A percentile compares a stretch with the other conserved stretches of the same genome.
These are phyloP conservation scores for Begonia masoniana DNA, from an alignment of 306 rosid species.

Conservation along the genomic window DNA sequence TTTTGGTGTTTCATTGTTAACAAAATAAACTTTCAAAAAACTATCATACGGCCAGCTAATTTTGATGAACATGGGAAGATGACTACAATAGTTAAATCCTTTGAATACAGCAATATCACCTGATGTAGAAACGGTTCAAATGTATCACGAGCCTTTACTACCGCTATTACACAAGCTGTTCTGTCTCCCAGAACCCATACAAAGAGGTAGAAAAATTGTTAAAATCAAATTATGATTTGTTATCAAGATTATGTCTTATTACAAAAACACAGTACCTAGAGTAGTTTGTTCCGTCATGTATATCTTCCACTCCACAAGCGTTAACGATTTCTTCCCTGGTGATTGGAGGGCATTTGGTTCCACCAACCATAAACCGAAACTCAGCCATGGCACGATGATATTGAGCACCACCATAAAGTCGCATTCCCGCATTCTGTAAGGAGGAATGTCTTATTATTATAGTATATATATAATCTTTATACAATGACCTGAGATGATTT, in stretches of 20 bases:
- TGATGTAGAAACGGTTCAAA: constrained; percentile 95
- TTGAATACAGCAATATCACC: constrained; percentile 26
- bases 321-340: constrained; percentile 92
- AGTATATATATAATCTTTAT: neutral
- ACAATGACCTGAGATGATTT: too few species aligned
- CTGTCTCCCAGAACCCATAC: constrained; percentile 27
- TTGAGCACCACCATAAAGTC: constrained; percentile 97
- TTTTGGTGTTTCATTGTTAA: too few species aligned
- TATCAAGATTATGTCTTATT: neutral
- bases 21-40: too few species aligned
- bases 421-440: constrained; percentile 90
- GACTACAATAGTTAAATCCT: neutral
- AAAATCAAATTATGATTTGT: neutral
- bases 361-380: constrained; percentile 95
- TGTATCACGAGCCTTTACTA: constrained; percentile 91
- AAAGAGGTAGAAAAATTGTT: neutral
- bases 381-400: constrained; percentile 99
- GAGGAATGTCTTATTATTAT: constrained; percentile 5
- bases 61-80: neutral
- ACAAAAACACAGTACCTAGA: constrained; percentile 47
- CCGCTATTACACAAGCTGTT: constrained; percentile 98
- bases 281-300: constrained; percentile 95
- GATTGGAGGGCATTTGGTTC: constrained; percentile 94
- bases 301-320: constrained; percentile 98
- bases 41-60: too few species aligned